Evolutionary conservation across 129 eudicot species (phyloP).

Genomic region (Lactuca sativa): DNA sequence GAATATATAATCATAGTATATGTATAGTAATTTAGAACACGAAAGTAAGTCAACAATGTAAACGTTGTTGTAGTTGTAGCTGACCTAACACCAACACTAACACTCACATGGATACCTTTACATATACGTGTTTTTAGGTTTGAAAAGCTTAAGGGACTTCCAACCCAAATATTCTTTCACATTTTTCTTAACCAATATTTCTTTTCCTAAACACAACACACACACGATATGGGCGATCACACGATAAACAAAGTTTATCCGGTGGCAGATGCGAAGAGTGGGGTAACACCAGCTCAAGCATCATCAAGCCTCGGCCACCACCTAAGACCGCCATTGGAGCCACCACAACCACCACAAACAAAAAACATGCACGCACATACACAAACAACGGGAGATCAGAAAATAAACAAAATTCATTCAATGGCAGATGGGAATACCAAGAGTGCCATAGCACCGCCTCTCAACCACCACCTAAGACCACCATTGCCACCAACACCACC

Average conservation of each 20-base stretch:
- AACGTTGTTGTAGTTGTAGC: constrained; percentile 22
- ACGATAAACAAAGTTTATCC: constrained; percentile 25
- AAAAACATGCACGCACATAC: not conserved
- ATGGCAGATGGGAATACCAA: not conserved
- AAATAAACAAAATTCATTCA: constrained; percentile 21
- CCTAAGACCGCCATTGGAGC: constrained; percentile 23
- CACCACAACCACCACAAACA: constrained; percentile 24
- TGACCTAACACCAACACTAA: constrained; percentile 34
- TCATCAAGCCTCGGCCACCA: constrained; percentile 27
- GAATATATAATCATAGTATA: too few relatives aligned
- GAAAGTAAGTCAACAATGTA: constrained; percentile 4
- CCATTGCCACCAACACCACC: constrained; percentile 12
- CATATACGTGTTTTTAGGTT: constrained; percentile 13
- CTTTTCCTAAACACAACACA: not conserved
- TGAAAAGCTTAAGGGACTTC: constrained; percentile 8
- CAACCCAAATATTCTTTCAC: constrained; percentile 8
- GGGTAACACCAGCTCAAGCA: constrained; percentile 4
- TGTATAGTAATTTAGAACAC: not conserved
- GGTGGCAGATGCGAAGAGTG: not conserved
- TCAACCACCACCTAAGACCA: constrained; percentile 30
- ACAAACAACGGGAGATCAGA: constrained; percentile 14
- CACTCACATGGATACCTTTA: constrained; percentile 9
- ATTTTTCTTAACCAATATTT: constrained; percentile 1
- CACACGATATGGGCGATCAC: constrained; percentile 18
- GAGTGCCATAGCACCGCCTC: constrained; percentile 14